Evolutionary conservation across 176 grass and related monocot genomes (phyloP).

Genomic region (Ensete glaucum): DNA sequence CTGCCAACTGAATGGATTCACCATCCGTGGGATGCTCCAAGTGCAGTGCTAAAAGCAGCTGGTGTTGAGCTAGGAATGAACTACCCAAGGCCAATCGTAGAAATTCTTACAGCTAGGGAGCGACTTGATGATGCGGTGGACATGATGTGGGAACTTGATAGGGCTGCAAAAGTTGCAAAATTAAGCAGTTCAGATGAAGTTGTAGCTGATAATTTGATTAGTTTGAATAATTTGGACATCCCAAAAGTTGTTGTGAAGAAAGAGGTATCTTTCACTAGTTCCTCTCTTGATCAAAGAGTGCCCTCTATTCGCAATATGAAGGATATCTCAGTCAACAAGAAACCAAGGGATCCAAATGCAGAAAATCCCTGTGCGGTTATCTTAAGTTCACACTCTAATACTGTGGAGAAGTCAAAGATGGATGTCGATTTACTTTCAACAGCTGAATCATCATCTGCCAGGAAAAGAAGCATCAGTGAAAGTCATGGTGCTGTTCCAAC

Average conservation of each 20-base stretch:
- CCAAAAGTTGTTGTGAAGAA: slow-evolving; percentile 59
- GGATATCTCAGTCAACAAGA: slow-evolving; percentile 6
- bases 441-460: slow-evolving; percentile 48
- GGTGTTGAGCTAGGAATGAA: slow-evolving; percentile 78
- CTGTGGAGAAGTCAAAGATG: slow-evolving; percentile 20
- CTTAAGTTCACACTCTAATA: not conserved
- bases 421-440: slow-evolving; percentile 40
- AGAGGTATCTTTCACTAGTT: slow-evolving; percentile 35
- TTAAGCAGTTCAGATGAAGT: slow-evolving; percentile 42
- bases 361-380: slow-evolving; percentile 19
- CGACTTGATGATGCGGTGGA: slow-evolving; percentile 68
- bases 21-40: slow-evolving; percentile 74
- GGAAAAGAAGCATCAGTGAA: slow-evolving; percentile 55
- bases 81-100: slow-evolving; percentile 76
- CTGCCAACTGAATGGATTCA: slow-evolving; percentile 89
- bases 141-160: slow-evolving; percentile 85
- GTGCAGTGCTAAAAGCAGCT: slow-evolving; percentile 54
- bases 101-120: slow-evolving; percentile 53
- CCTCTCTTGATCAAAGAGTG: slow-evolving; percentile 33
- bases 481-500: slow-evolving; percentile 34
- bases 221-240: slow-evolving; percentile 59
- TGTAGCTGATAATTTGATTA: slow-evolving; percentile 71
- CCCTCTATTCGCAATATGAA: slow-evolving; percentile 25
- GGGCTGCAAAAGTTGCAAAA: slow-evolving; percentile 46
- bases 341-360: slow-evolving; percentile 16